Conservation (phyloP, 179 eudicot genomes). For the Nepenthes alata region DNA sequence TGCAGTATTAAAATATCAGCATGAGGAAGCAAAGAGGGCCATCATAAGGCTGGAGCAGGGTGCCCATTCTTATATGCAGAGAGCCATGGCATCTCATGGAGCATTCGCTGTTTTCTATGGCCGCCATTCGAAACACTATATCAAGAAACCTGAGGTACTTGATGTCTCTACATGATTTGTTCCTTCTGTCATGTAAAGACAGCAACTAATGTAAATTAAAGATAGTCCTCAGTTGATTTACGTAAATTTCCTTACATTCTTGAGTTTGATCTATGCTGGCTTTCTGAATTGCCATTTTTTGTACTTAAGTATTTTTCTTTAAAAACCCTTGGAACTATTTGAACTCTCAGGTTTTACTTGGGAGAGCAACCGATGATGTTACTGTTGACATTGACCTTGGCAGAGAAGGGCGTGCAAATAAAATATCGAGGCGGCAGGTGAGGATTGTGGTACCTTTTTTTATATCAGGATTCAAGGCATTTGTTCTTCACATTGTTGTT, state of each 20-base stretch:
- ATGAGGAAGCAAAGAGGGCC: constrained; percentile 44
- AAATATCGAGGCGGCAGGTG: constrained; percentile 93
- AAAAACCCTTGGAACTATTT: constrained; percentile 7
- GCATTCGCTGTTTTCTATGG: constrained; percentile 68
- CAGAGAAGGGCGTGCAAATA: constrained; percentile 76
- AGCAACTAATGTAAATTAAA: too few species aligned
- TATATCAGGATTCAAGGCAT: not conserved
- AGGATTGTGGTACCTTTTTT: constrained; percentile 4
- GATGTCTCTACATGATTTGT: not conserved
- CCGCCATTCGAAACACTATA: constrained; percentile 46
- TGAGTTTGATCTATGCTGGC: not conserved
- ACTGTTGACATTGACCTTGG: constrained; percentile 73
- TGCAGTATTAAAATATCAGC: constrained; percentile 52
- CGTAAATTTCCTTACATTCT: not conserved
- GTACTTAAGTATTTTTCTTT: constrained; percentile 1
- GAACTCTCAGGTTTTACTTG: constrained; percentile 56
- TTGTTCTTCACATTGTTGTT: too few species aligned
- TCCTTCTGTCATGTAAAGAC: not conserved
- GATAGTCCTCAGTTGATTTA: too few species aligned
- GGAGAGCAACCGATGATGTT: constrained; percentile 67
- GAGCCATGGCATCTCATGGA: constrained; percentile 56
- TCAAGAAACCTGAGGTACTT: constrained; percentile 63
- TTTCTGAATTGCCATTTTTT: not conserved
- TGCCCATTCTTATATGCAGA: constrained; percentile 46
- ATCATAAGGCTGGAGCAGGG: constrained; percentile 70